Evolutionary conservation across 352 stramenopile species (phyloP), one percentile per base, ranked within the genome.

Genomic region (Pilasporangium apinafurcum): DNA sequence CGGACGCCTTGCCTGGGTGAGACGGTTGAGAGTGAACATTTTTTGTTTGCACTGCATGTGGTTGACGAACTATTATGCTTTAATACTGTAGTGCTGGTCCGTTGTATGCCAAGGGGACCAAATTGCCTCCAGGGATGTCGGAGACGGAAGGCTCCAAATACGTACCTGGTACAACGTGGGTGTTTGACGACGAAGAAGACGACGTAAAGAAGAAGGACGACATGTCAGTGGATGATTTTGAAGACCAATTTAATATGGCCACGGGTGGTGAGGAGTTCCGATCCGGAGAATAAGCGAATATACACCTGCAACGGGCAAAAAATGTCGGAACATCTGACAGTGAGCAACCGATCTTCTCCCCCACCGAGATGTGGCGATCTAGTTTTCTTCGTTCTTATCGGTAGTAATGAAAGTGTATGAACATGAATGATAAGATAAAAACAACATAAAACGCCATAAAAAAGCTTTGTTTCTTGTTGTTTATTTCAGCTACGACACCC

Each of bases 211-310:
- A 48, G 31, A 89, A 83, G 33, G 38, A 65, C 3, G 50, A 62
- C 37, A 83, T 90, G 71, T 86, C 76, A 51, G 83, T 89, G 64
- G 82, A 92, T 39, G 83, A 95, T 61, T 95, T 95, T 37, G 83
- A 76, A 28, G 83, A 72, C 44, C 78, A 95, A 58, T 95, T 95
- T 51, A 76, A 90, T 56, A 89, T 72, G 69, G 79, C 88, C 44
- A 91, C 79, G 36, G 79, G 79, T 18, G 81, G 81, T 38, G 82
- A 94, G 54, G 76, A 89, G 64, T 92, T 91, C 50, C 75, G 82
- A 37, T 90, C 78, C 56, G 80, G 86, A 45, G 89, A 88, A 63
- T 2, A 6, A 9, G 36, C 28, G 36, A 21, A 7, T 29, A 37
- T n/a, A n/a, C n/a, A n/a, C n/a, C n/a, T n/a, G n/a, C n/a, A n/a